Evolutionary conservation across 495 filamentous ascomycete species (phyloP).

Genomic region (Hyaloscypha hepaticicola): DNA sequence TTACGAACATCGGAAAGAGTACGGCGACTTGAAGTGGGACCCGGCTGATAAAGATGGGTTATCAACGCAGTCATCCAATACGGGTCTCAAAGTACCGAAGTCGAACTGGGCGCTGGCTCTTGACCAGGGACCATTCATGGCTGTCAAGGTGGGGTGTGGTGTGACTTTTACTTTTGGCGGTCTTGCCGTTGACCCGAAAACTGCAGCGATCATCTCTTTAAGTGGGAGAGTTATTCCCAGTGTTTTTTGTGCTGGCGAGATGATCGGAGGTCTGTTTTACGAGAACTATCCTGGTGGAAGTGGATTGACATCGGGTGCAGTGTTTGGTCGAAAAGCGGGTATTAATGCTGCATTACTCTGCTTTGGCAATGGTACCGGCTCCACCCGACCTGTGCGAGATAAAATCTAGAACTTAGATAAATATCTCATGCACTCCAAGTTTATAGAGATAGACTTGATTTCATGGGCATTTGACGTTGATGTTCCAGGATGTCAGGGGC

Average conservation of each 20-base stretch:
- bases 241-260: conserved; percentile 58
- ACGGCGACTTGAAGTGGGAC: conserved; percentile 46
- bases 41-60: conserved; percentile 57
- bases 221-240: conserved; percentile 48
- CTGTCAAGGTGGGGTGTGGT: conserved; percentile 58
- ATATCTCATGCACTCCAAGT: too few relatives aligned
- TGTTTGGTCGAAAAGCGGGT: conserved; percentile 56
- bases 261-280: conserved; percentile 63
- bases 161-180: conserved; percentile 69
- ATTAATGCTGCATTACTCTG: conserved; percentile 8
- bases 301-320: conserved; percentile 57
- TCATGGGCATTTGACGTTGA: too few relatives aligned
- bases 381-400: too few relatives aligned
- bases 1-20: conserved; percentile 36
- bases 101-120: conserved; percentile 64
- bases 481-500: too few relatives aligned
- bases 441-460: too few relatives aligned
- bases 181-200: conserved; percentile 48
- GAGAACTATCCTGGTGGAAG: conserved; percentile 64
- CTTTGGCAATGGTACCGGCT: not conserved
- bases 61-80: conserved; percentile 47
- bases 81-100: conserved; percentile 46
- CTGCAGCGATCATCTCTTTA: conserved; percentile 43
- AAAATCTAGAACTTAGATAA: too few relatives aligned
- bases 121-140: conserved; percentile 53